phyloP scores from a whole-genome alignment of 495 filamentous ascomycete genomes.

The Aspergillus incahuasiensis region DNA sequence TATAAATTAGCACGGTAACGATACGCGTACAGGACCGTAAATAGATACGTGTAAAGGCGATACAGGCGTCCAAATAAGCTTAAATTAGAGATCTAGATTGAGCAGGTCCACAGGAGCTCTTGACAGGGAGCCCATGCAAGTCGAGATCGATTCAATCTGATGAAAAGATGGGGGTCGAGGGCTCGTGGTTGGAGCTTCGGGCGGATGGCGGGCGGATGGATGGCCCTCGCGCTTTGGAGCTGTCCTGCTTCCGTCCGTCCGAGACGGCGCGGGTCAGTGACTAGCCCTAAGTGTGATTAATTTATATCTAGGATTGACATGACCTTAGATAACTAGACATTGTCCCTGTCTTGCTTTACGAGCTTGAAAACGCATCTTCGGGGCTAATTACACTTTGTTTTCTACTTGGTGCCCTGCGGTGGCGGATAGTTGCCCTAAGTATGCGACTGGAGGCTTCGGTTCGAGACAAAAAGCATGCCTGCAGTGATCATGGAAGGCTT shows the following conservation, averaged over 20 bases:
- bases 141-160: constrained; percentile 3
- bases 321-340: not conserved
- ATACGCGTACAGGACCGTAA: constrained; percentile 1
- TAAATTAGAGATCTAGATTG: constrained; percentile 5
- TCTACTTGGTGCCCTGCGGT: not conserved
- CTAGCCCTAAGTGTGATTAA: not conserved
- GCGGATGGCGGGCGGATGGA: constrained; percentile 6
- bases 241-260: constrained; percentile 22
- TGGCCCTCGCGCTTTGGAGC: not conserved
- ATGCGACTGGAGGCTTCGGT: not conserved
- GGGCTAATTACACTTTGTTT: no score
- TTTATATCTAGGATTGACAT: not conserved
- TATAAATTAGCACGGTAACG: not conserved
- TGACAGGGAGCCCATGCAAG: constrained; percentile 5
- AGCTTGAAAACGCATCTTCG: no score
- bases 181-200: constrained; percentile 10
- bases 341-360: not conserved
- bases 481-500: not conserved
- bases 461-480: not conserved
- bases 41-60: constrained; percentile 7
- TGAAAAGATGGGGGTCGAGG: not conserved
- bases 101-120: constrained; percentile 12
- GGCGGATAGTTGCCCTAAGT: not conserved
- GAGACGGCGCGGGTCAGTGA: not conserved
- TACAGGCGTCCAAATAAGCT: constrained; percentile 24